A percentile compares a stretch with the other conserved stretches of the same genome.
Conservation (phyloP, 2,329 filamentous ascomycete genomes). For the Curvularia sp. region DNA sequence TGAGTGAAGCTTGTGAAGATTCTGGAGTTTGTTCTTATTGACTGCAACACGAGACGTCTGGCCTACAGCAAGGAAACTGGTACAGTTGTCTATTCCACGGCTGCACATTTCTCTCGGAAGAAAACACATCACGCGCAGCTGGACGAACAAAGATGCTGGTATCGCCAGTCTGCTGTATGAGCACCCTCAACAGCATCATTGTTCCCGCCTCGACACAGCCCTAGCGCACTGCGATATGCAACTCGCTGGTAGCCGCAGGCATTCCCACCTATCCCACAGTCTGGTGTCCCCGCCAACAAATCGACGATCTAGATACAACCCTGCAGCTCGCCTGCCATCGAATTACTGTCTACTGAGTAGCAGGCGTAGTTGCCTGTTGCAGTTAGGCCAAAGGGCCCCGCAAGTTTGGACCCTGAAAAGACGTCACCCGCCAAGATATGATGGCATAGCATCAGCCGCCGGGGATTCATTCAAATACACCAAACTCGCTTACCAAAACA, state of each 20-base stretch:
- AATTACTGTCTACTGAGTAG: conserved; percentile 13
- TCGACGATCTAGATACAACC: conserved; percentile 7
- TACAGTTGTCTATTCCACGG: background rate
- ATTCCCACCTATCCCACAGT: conserved; percentile 14
- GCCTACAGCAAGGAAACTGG: background rate
- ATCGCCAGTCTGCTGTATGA: background rate
- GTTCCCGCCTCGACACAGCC: background rate
- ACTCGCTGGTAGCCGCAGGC: background rate
- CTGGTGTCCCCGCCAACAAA: background rate
- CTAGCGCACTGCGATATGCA: conserved; percentile 14
- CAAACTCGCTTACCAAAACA: conserved; percentile 6
- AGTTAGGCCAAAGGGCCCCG: conserved; percentile 15
- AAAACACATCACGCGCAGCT: background rate
- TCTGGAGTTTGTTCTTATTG: background rate
- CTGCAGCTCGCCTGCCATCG: conserved; percentile 13
- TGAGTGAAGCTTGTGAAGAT: background rate
- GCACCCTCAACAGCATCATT: background rate
- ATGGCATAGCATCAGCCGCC: conserved; percentile 18
- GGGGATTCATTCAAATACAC: conserved; percentile 16
- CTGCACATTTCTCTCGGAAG: background rate
- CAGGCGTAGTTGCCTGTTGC: conserved; percentile 5
- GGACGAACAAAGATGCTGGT: background rate
- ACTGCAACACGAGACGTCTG: background rate
- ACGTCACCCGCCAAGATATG: conserved; percentile 27
- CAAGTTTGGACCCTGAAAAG: conserved; percentile 25